These are phyloP conservation scores for Alternaria rosae DNA, from an alignment of 2,329 filamentous ascomycete species.

Conservation along the genomic window DNA sequence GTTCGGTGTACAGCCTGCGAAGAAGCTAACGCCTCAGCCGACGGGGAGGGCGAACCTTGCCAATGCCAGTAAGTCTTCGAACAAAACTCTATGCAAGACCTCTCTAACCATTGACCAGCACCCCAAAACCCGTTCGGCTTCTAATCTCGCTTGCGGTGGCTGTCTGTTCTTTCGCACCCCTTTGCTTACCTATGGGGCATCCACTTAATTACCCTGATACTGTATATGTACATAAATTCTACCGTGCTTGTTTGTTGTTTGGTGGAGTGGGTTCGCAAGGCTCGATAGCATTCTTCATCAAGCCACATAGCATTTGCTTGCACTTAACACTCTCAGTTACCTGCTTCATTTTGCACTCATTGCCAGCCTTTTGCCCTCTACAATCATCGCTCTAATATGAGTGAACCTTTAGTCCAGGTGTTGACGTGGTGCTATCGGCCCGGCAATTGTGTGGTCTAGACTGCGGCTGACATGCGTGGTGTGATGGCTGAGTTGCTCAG, in stretches of 20 bases:
- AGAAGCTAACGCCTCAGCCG: slow-evolving; percentile 82
- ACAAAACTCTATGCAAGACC: neutral
- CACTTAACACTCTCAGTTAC: neutral
- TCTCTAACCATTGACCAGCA: slow-evolving; percentile 58
- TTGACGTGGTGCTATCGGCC: neutral
- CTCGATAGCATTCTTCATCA: neutral
- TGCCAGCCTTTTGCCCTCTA: neutral
- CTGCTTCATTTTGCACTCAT: neutral
- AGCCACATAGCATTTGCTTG: neutral
- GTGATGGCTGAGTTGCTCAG: neutral
- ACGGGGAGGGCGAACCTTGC: slow-evolving; percentile 92
- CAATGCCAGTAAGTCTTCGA: slow-evolving; percentile 87
- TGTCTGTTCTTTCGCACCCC: neutral
- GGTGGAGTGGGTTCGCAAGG: neutral
- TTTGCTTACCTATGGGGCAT: neutral
- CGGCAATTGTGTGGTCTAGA: neutral
- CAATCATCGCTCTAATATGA: neutral
- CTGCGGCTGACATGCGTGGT: neutral
- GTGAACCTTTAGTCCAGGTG: neutral
- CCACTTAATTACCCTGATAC: neutral
- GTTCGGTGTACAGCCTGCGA: slow-evolving; percentile 79
- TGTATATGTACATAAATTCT: slow-evolving; percentile 22
- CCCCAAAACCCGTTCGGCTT: slow-evolving; percentile 76
- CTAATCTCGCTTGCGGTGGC: slow-evolving; percentile 46
- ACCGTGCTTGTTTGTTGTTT: neutral